Conservation (phyloP, 805 yeast genomes). For the Spathaspora hagerdaliae region DNA sequence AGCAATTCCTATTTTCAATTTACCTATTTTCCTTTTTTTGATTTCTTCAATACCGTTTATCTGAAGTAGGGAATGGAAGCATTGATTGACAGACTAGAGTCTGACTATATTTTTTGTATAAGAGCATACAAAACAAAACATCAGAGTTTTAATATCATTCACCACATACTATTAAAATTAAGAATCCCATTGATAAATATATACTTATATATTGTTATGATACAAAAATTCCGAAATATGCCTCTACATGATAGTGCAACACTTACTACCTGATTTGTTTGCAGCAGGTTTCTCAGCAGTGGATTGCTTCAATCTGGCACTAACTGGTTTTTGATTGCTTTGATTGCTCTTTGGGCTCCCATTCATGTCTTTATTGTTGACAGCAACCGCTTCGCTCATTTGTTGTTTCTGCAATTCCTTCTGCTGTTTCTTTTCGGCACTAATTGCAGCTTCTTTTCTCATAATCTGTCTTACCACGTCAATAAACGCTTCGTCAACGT, state of each 20-base stretch:
- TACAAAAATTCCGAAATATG: too few relatives aligned
- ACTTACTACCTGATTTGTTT: slow-evolving; percentile 16
- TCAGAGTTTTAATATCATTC: too few relatives aligned
- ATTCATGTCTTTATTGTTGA: neutral
- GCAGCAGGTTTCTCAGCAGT: slow-evolving; percentile 8
- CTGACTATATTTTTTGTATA: too few relatives aligned
- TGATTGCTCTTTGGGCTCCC: slow-evolving; percentile 6
- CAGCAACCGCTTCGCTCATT: slow-evolving; percentile 4
- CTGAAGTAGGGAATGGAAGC: too few relatives aligned
- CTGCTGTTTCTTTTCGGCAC: slow-evolving; percentile 43
- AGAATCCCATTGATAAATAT: too few relatives aligned
- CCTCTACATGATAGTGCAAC: slow-evolving; percentile 27
- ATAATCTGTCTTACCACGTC: slow-evolving; percentile 88
- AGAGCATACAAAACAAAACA: too few relatives aligned
- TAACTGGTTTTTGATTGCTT: slow-evolving; percentile 2
- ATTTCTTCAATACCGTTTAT: neutral
- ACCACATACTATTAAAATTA: too few relatives aligned
- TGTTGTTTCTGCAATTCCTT: slow-evolving; percentile 39
- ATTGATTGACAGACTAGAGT: too few relatives aligned
- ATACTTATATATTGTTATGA: too few relatives aligned
- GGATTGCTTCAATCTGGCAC: slow-evolving; percentile 17
- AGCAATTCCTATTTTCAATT: slow-evolving; percentile 25
- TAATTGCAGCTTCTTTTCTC: slow-evolving; percentile 57
- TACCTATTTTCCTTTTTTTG: slow-evolving; percentile 5
- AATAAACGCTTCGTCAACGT: slow-evolving; percentile 85